phyloP scores from a whole-genome alignment of 2,329 filamentous ascomycete genomes.

The Claviceps digitariae region DNA sequence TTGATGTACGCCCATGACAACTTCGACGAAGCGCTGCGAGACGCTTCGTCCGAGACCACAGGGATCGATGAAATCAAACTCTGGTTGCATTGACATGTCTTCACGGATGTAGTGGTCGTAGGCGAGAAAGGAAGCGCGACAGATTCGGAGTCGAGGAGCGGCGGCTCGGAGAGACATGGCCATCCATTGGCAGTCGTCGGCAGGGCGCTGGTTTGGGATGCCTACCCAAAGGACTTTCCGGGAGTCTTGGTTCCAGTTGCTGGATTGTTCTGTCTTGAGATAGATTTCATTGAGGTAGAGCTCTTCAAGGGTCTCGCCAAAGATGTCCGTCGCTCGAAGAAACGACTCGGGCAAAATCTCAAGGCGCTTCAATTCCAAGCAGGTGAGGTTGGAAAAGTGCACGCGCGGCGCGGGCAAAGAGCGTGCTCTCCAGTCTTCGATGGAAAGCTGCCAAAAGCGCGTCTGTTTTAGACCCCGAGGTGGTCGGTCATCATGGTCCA shows the following conservation, averaged over 20 bases:
- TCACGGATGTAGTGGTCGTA: slow-evolving; percentile 28
- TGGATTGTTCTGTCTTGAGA: slow-evolving; percentile 27
- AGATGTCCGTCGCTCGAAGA: slow-evolving; percentile 18
- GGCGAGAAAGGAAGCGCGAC: slow-evolving; percentile 29
- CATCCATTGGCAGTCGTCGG: slow-evolving; percentile 25
- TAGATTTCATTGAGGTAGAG: slow-evolving; percentile 33
- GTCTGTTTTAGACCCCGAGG: slow-evolving; percentile 25
- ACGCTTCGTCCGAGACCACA: slow-evolving; percentile 25
- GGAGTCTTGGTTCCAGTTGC: slow-evolving; percentile 19
- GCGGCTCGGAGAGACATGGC: slow-evolving; percentile 26
- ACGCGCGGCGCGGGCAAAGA: slow-evolving; percentile 24
- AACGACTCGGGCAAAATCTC: slow-evolving; percentile 25
- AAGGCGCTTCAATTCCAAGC: slow-evolving; percentile 29
- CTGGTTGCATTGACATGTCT: slow-evolving; percentile 13
- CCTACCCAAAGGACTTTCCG: slow-evolving; percentile 31
- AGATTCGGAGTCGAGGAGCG: slow-evolving; percentile 23
- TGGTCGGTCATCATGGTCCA: slow-evolving; percentile 26
- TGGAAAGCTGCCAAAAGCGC: slow-evolving; percentile 20
- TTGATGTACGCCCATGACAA: slow-evolving; percentile 26
- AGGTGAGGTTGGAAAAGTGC: slow-evolving; percentile 24
- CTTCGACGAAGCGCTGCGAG: slow-evolving; percentile 33
- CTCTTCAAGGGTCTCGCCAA: slow-evolving; percentile 27
- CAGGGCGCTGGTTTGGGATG: slow-evolving; percentile 27
- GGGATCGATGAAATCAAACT: slow-evolving; percentile 29
- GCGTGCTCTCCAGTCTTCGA: slow-evolving; percentile 26